A percentile compares a stretch with the other conserved stretches of the same genome.
phyloP scores from a whole-genome alignment of 768 basidiomycete genomes.

The Tephrocybe sp. region DNA sequence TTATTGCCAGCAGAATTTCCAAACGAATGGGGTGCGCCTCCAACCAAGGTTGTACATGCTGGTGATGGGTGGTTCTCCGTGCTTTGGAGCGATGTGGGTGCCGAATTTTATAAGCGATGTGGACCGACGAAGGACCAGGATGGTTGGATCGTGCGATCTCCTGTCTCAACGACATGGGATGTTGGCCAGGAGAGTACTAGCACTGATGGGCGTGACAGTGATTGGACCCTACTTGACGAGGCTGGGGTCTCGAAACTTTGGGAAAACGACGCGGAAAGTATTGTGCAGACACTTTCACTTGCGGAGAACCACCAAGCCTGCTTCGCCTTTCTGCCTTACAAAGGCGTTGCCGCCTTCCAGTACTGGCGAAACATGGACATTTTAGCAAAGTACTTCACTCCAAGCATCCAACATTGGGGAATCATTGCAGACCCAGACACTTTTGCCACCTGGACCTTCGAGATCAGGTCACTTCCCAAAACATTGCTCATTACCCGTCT shows the following conservation, averaged over 20 bases:
- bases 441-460: conserved; percentile 46
- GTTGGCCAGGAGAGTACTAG: conserved; percentile 15
- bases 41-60: conserved; percentile 28
- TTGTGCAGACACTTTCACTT: conserved; percentile 15
- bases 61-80: conserved; percentile 46
- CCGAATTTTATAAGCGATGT: conserved; percentile 40
- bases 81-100: conserved; percentile 55
- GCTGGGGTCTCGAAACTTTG: conserved; percentile 35
- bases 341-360: conserved; percentile 49
- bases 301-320: conserved; percentile 12
- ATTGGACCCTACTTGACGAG: conserved; percentile 37
- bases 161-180: conserved; percentile 41
- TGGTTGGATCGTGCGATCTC: conserved; percentile 45
- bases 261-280: conserved; percentile 37
- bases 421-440: conserved; percentile 22
- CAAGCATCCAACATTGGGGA: conserved; percentile 30
- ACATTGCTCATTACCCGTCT: conserved; percentile 47
- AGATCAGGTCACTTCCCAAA: conserved; percentile 27
- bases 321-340: conserved; percentile 42
- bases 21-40: conserved; percentile 45
- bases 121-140: conserved; percentile 32
- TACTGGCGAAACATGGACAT: conserved; percentile 31
- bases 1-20: conserved; percentile 26
- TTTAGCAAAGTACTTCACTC: conserved; percentile 13
- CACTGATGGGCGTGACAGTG: conserved; percentile 1